Percentiles rank a stretch among this genome's conserved stretches.
These are phyloP conservation scores for Lasiodiplodia sp. DNA, from an alignment of 2,329 filamentous ascomycete genomes.

Conservation along the genomic window DNA sequence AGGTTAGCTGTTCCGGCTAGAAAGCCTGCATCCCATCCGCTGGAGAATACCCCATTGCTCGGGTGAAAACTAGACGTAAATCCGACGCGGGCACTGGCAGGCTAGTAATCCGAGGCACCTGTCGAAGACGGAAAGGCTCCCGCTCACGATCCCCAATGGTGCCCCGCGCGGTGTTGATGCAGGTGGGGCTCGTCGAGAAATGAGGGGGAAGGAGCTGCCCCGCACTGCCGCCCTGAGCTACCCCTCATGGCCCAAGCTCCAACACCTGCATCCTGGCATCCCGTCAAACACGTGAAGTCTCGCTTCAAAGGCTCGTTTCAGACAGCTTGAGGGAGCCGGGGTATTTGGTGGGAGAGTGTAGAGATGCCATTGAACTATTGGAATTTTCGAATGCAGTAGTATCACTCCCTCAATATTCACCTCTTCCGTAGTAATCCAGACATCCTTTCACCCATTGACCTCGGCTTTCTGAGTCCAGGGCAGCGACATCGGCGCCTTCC, in stretches of 20 bases:
- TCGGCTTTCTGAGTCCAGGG: not conserved
- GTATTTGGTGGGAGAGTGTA: not conserved
- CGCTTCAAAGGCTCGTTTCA: not conserved
- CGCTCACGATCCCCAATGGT: not conserved
- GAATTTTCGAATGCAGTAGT: not conserved
- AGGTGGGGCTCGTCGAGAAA: not conserved
- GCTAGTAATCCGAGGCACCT: not conserved
- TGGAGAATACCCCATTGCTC: too few relatives aligned
- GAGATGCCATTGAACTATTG: not conserved
- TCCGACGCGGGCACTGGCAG: not conserved
- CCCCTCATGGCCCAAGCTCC: constrained; percentile 21
- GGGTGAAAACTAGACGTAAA: not conserved
- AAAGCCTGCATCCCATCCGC: too few relatives aligned
- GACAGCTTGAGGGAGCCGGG: not conserved
- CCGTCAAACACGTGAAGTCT: not conserved
- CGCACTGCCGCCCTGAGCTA: constrained; percentile 6
- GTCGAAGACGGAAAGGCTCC: not conserved
- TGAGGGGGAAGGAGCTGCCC: not conserved
- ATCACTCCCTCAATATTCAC: too few relatives aligned
- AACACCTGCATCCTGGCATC: not conserved
- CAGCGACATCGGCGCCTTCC: not conserved
- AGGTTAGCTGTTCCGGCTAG: not conserved
- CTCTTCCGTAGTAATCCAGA: too few relatives aligned
- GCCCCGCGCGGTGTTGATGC: constrained; percentile 6
- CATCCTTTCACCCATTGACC: not conserved